These are phyloP conservation scores for Leptographium procerum DNA, from an alignment of 2,329 filamentous ascomycete genomes.

Conservation along the genomic window DNA sequence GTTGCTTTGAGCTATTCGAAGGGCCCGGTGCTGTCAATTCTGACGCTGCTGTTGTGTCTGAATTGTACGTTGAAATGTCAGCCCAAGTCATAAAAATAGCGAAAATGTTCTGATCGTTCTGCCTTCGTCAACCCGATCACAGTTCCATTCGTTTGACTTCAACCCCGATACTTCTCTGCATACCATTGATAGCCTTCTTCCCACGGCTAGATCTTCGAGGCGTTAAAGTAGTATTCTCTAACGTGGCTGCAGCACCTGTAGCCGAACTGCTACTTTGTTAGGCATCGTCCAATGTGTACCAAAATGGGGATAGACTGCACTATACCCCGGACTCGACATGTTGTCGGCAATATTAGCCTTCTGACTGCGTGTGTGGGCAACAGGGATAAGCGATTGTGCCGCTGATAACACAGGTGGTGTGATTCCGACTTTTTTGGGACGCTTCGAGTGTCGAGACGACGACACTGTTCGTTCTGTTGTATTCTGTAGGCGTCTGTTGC, in stretches of 20 bases:
- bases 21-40: neutral
- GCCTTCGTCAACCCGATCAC: neutral
- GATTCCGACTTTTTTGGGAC: conserved; percentile 46
- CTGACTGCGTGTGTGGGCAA: conserved; percentile 35
- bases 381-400: conserved; percentile 20
- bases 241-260: conserved; percentile 51
- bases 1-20: neutral
- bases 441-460: conserved; percentile 54
- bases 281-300: neutral
- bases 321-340: conserved; percentile 66
- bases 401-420: conserved; percentile 19
- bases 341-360: conserved; percentile 49
- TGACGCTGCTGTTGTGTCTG: neutral
- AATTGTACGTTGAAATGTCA: neutral
- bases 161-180: neutral
- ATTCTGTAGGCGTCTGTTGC: conserved; percentile 31
- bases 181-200: conserved; percentile 48
- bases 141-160: neutral
- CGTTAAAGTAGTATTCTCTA: conserved; percentile 46
- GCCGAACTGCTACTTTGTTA: conserved; percentile 13
- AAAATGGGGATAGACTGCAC: neutral
- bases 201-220: conserved; percentile 61
- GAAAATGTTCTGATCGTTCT: neutral
- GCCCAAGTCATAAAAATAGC: neutral
- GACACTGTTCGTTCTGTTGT: conserved; percentile 14